Conservation (phyloP, 495 filamentous ascomycete species). For the Daldinia vernicosa region DNA sequence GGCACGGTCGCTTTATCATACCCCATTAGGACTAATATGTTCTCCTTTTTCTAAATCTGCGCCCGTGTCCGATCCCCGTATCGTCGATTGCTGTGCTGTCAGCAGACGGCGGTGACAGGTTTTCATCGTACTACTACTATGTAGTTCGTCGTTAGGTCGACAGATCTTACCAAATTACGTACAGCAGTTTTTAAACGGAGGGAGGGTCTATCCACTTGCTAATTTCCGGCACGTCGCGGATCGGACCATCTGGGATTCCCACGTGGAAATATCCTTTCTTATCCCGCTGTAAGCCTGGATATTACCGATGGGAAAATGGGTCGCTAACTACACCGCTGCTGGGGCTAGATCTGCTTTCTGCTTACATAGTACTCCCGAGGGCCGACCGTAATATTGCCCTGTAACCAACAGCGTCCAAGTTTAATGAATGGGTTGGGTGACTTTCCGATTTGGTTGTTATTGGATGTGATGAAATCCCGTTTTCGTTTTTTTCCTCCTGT, state of each 20-base stretch:
- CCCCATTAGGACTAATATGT: constrained; percentile 19
- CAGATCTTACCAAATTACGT: constrained; percentile 1
- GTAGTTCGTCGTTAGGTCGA: not conserved
- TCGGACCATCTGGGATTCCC: not conserved
- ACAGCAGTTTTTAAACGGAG: constrained; percentile 1
- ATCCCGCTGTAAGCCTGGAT: not conserved
- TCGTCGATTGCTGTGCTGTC: constrained; percentile 9
- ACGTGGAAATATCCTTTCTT: not conserved
- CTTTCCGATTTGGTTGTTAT: not conserved
- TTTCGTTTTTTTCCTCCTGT: not conserved
- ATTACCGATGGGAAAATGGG: not conserved
- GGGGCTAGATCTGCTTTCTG: not conserved
- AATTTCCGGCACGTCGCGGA: not conserved
- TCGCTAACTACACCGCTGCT: not conserved
- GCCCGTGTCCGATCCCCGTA: constrained; percentile 9
- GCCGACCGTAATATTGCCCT: not conserved
- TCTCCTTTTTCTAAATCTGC: not conserved
- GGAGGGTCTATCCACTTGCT: not conserved
- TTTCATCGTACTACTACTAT: not conserved
- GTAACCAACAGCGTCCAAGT: not conserved
- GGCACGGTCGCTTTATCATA: constrained; percentile 29
- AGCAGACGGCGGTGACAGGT: constrained; percentile 13
- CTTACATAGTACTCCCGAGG: too few species aligned
- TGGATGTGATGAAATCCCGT: not conserved
- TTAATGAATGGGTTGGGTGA: not conserved